Percentiles rank a stretch among this genome's conserved stretches.
Evolutionary conservation across 345 rosid genomes (phyloP).

Genomic region (Populus euphratica): DNA sequence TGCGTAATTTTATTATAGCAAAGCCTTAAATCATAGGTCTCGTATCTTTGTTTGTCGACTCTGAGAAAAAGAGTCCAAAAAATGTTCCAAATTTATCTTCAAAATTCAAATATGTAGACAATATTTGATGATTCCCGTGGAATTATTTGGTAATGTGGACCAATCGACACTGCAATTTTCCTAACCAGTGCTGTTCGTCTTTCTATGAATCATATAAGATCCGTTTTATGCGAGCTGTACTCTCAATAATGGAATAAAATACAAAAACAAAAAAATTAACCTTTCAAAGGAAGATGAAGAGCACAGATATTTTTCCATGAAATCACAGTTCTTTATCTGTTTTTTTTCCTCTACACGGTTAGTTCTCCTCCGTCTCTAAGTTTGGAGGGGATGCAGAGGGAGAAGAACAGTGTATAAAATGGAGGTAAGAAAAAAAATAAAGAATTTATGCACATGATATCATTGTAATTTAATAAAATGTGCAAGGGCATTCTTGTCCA

Average conservation of each 20-base stretch:
- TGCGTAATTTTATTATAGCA: not conserved
- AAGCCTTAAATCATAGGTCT: not conserved
- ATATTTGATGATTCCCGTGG: not conserved
- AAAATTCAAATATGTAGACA: too few relatives aligned
- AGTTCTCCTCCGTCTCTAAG: too few relatives aligned
- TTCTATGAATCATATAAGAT: not conserved
- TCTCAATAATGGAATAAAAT: not conserved
- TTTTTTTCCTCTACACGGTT: too few relatives aligned
- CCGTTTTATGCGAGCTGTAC: not conserved
- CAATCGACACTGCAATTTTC: not conserved
- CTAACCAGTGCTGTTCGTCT: not conserved
- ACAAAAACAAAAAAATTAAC: not conserved
- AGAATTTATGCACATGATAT: too few relatives aligned
- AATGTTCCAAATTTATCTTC: not conserved
- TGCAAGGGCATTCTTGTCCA: too few relatives aligned
- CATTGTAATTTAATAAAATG: too few relatives aligned
- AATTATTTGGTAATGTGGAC: not conserved
- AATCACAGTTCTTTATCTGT: too few relatives aligned
- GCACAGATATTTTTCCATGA: not conserved
- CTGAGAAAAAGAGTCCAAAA: not conserved
- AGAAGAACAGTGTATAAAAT: too few relatives aligned
- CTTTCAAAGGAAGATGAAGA: not conserved
- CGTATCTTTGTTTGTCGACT: too few relatives aligned
- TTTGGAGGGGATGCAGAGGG: too few relatives aligned
- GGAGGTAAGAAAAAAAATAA: too few relatives aligned